phyloP scores from a whole-genome alignment of 768 basidiomycete genomes.

The Suillus fuscotomentosus region DNA sequence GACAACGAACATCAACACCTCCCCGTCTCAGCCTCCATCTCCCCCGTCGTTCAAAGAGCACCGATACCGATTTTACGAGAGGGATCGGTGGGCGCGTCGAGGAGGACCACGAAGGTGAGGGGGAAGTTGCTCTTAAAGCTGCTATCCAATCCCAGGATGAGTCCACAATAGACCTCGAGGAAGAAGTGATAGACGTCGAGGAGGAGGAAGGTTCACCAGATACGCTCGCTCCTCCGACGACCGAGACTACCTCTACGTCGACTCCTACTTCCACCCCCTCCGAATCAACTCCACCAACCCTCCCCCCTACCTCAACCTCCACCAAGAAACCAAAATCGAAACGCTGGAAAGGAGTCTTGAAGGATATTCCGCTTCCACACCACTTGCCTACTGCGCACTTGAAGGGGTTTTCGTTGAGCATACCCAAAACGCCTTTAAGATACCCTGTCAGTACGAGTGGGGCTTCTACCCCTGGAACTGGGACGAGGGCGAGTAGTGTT shows the following conservation, averaged over 20 bases:
- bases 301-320: background rate
- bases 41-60: constrained; percentile 12
- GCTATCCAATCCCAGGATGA: background rate
- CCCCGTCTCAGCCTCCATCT: constrained; percentile 1
- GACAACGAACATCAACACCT: background rate
- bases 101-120: constrained; percentile 13
- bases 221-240: constrained; percentile 11
- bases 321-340: constrained; percentile 10
- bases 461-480: constrained; percentile 3
- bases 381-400: constrained; percentile 14
- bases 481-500: constrained; percentile 1
- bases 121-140: background rate
- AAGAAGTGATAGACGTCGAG: background rate
- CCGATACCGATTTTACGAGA: constrained; percentile 11
- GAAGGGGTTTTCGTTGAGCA: constrained; percentile 10
- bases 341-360: constrained; percentile 38
- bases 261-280: background rate
- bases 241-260: constrained; percentile 3
- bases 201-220: constrained; percentile 3
- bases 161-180: background rate
- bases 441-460: background rate
- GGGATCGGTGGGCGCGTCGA: background rate
- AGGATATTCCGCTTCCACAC: constrained; percentile 36
- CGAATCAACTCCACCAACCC: background rate
- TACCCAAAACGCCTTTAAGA: constrained; percentile 10